Conservation (phyloP, 352 stramenopile species). For the Thraustotheca clavata region DNA sequence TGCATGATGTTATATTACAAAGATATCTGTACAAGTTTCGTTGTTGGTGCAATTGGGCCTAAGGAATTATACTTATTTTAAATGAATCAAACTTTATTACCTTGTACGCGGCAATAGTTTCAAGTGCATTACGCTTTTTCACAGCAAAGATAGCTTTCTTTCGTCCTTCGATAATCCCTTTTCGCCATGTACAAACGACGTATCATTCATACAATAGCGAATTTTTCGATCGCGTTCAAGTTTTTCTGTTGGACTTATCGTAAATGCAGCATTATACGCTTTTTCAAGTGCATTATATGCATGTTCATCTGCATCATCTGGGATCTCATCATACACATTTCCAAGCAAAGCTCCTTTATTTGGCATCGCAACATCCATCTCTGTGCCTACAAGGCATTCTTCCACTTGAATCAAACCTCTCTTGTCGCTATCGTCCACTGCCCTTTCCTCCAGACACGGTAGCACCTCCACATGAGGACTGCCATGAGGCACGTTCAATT, state of each 20-base stretch:
- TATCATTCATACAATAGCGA: conserved; percentile 4
- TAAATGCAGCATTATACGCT: conserved; percentile 43
- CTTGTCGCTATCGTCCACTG: neutral
- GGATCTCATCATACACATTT: conserved; percentile 14
- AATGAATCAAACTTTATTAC: neutral
- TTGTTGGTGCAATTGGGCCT: neutral
- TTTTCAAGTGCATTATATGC: conserved; percentile 53
- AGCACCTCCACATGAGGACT: neutral
- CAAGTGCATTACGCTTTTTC: conserved; percentile 1
- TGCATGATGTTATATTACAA: neutral
- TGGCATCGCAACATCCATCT: neutral
- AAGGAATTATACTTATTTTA: neutral
- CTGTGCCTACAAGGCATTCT: conserved; percentile 12
- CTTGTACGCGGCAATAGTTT: conserved; percentile 11
- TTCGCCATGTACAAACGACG: conserved; percentile 7
- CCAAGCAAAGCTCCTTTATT: conserved; percentile 15
- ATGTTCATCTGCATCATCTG: conserved; percentile 16
- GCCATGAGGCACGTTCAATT: conserved; percentile 1
- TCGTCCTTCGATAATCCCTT: conserved; percentile 7
- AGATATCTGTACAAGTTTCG: neutral
- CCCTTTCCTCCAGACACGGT: neutral
- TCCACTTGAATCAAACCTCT: conserved; percentile 4
- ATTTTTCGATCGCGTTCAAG: conserved; percentile 14
- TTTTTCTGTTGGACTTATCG: conserved; percentile 21
- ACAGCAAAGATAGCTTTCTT: conserved; percentile 14